Base-by-base conservation (phyloP, 352 stramenopile species). In the Poterioochromonas sp. region DNA sequence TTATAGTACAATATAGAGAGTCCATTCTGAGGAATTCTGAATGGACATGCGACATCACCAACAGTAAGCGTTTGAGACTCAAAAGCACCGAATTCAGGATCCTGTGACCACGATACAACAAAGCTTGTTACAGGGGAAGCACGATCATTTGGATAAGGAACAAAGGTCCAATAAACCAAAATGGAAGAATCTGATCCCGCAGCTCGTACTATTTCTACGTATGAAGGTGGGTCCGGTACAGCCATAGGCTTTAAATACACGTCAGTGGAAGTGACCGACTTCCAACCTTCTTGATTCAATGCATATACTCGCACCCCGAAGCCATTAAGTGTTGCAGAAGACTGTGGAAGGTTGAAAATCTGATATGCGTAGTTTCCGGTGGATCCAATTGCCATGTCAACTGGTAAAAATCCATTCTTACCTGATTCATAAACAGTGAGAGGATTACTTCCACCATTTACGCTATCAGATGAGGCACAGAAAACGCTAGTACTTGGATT, bases 161-260 rank as follows among this genome's bases (percentile, higher is more conserved):
- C 80, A 0, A 78, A 84, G 53, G 90, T 88, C 91, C 94, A 98
- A 82, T 94, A 90, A 2, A 97, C 82, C 0, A 89, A 86, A 62
- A 98, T 70, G 22, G 47, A 78, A 12, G 77, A 81, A 64, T 82
- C 74, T 70, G 79, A 84, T 0, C 85, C 87, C 15, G 91, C 87
- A 22, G 95, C 89, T 34, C 95, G 84, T 5, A 86, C 85, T 0
- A 95, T 44, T 68, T 88, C 85, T 39, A 92, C 87, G 35, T 88
- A 87, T 18, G 79, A 76, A 0, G 92, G 92, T 20, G 88, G 80
- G 0, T 87, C 83, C 22, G 94, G 91, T 0, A 89, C 85, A 18
- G 85, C 89, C 83, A 93, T 92, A 0, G 93, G 93, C 79, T 97
- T 97, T 8, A 96, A 73, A 68, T 76, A 82, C 1, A 83, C 34